Conservation (phyloP, 352 stramenopile species). For the Phytophthora hibernalis region DNA sequence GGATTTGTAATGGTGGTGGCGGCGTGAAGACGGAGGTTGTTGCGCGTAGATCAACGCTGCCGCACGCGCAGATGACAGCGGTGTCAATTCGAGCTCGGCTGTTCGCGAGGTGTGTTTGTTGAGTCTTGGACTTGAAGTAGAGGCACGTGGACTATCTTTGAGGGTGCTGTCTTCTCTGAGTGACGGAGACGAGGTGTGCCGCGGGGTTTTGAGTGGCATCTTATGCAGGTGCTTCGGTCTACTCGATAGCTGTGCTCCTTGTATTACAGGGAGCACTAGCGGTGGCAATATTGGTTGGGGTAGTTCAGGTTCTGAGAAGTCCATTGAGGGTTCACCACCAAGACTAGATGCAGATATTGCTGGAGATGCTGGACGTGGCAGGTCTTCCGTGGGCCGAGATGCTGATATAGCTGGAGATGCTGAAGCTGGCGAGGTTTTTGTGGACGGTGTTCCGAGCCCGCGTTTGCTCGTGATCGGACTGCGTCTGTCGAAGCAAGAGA, state of each 20-base stretch:
- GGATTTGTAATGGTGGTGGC: conserved; percentile 22
- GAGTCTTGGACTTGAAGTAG: conserved; percentile 3
- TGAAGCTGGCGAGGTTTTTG: conserved; percentile 7
- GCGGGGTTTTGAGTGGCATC: conserved; percentile 18
- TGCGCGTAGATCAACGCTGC: conserved; percentile 41
- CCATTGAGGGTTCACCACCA: neutral
- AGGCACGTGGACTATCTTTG: conserved; percentile 15
- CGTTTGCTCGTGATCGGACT: conserved; percentile 42
- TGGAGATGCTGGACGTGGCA: conserved; percentile 11
- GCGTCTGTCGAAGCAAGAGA: conserved; percentile 9
- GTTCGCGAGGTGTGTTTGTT: conserved; percentile 13
- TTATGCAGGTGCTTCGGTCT: conserved; percentile 22
- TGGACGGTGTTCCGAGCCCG: conserved; percentile 22
- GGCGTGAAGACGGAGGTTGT: conserved; percentile 16
- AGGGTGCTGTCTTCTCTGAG: neutral
- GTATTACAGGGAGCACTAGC: conserved; percentile 21
- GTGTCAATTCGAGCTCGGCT: conserved; percentile 26
- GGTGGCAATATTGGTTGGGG: conserved; percentile 13
- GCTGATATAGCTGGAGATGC: conserved; percentile 12
- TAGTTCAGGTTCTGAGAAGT: conserved; percentile 2
- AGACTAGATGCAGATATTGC: conserved; percentile 2
- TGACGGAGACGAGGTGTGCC: neutral
- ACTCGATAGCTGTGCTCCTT: conserved; percentile 3
- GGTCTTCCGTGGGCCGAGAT: neutral
- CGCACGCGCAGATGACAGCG: conserved; percentile 38